Evolutionary conservation across 164 flowering plant species (phyloP), one percentile per base, ranked within the genome.

Genomic region (Dillenia suffruticosa): DNA sequence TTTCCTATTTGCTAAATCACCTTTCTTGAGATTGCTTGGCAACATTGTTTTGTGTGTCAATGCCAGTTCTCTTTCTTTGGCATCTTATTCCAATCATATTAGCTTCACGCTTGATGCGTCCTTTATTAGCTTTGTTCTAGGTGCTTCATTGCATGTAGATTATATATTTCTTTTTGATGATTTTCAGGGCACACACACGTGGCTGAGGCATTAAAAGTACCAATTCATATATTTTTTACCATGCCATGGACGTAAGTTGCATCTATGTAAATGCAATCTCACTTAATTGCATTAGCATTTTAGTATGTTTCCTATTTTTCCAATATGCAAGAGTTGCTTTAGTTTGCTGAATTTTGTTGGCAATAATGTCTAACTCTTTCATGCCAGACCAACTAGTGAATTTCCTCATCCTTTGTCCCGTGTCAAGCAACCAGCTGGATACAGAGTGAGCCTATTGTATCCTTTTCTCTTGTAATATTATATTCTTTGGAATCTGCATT

Each of bases 231-330:
- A 62, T 95, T 95, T 78, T 95, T 95, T 77, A 95, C 99, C 9
- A 95, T 95, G 97, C 99, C 99, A 56, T 95, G 99, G 99, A 95
- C 98, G 99, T 95, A 88, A 95, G 97, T 86, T 63, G 72, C 72
- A 49, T 57, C 57, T 76, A 50, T 67, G 54, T 61, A 50, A 32
- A 61, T 69, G 60, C 46, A 57, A 59, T 57, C 14, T 67, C 47
- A 56, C 61, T 61, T 51, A 46, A 46, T 63, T 32, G 45, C 13
- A 24, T 10, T 64, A 15, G 59, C 26, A 16, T 13, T 47, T 2
- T 17, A 4, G 14, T 53, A 22, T 17, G 2, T 54, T 53, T 47
- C 59, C 59, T 45, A 26, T 45, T 32, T 49, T 16, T 49, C 47
- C 49, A 24, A 3, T 55, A 12, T 55, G 8, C 4, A 10, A 15